Percentiles rank a stretch among this genome's conserved stretches.
Conservation (phyloP, 129 eudicot genomes). For the Chrysanthemum lavandulifolium region DNA sequence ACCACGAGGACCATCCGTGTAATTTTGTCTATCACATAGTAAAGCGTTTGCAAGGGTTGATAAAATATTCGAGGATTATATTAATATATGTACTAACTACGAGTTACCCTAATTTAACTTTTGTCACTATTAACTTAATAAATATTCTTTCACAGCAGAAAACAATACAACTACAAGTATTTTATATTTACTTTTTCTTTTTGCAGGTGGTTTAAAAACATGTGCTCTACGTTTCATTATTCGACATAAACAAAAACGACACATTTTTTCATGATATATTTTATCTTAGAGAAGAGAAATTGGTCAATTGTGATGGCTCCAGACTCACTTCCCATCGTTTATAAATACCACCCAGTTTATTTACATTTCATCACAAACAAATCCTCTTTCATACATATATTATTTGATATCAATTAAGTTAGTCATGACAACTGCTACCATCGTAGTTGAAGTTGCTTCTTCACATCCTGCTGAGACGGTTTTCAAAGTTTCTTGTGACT, state of each 20-base stretch:
- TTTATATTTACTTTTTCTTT: no score
- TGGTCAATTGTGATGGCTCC: constrained; percentile 7
- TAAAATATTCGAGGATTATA: no score
- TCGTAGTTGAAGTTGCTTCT: constrained; percentile 21
- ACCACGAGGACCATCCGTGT: no score
- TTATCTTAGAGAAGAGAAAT: not conserved
- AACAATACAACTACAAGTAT: no score
- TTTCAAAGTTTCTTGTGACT: constrained; percentile 41
- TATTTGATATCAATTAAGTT: no score
- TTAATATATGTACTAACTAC: no score
- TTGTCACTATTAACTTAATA: no score
- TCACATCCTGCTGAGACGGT: constrained; percentile 36
- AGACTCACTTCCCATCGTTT: not conserved
- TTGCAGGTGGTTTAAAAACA: no score
- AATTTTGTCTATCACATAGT: no score
- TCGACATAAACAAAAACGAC: not conserved
- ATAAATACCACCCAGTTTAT: constrained; percentile 7
- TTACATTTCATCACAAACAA: not conserved
- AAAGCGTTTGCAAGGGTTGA: no score
- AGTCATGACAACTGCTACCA: not conserved
- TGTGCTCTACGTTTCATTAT: not conserved
- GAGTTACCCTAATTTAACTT: no score
- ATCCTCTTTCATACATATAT: not conserved
- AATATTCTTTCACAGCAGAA: no score
- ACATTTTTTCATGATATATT: not conserved